Base-by-base conservation (phyloP, 352 stramenopile genomes). In the Pseudoperonospora humuli region DNA sequence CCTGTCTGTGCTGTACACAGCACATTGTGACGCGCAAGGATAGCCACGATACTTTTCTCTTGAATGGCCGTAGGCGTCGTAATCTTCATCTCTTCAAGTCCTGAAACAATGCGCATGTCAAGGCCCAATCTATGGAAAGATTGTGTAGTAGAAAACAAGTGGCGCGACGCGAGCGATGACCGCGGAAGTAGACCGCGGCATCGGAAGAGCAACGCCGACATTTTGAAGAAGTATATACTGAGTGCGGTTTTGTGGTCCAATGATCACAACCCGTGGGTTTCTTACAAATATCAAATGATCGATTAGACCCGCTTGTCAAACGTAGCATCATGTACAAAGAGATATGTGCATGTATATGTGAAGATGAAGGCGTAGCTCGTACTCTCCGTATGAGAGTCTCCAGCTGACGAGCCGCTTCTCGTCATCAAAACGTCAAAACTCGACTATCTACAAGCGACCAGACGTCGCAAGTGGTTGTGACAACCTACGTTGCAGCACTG, bases 1-100 rank as follows among this genome's bases (percentile, higher is more conserved):
- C 74, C 74, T 3, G 74, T 86, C 37, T 83, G 71, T 8, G 72
- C 74, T 9, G 72, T 57, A 43, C 71, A 84, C n/a, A 86, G 41
- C n/a, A 82, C 57, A 28, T 82, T 61, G 27, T 78, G 59, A 7
- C 58, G 39, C n/a, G 49, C 52, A 7, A 86, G 45, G 9, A 83
- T 67, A 25, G 61, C 51, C 6, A 59, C 39, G 27, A 84, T 74
- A 29, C 57, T 75, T 47, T 82, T 75, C 28, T 56, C 23, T 27
- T 86, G 74, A 50, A 86, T 86, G 39, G 31, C 50, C 2, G 69
- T 86, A 17, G 71, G 71, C 3, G 34, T 41, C 2, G 52, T 38
- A 36, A 86, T 65, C 7, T 62, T 57, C 59, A 75, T 84, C 48
- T 81, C 69, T 6, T 54, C 14, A 20, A 86, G 48, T 7, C 55